These are phyloP conservation scores for Cladophialophora psammophila DNA, from an alignment of 2,329 filamentous ascomycete species.

Conservation along the genomic window DNA sequence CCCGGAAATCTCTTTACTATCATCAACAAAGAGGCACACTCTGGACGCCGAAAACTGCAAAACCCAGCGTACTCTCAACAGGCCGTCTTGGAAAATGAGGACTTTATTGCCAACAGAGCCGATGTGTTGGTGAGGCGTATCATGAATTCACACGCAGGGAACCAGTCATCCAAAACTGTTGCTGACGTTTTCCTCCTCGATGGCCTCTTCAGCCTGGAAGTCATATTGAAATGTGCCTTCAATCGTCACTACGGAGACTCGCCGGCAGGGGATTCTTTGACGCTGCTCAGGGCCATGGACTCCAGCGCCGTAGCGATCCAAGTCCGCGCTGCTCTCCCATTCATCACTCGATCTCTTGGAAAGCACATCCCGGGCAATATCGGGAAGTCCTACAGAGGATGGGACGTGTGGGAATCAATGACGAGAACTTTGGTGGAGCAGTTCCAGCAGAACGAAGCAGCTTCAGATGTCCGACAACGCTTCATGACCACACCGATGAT, in stretches of 20 bases:
- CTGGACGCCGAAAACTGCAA: constrained; percentile 27
- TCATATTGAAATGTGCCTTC: constrained; percentile 27
- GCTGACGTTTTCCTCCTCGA: constrained; percentile 17
- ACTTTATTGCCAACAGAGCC: constrained; percentile 22
- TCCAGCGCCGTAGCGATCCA: constrained; percentile 13
- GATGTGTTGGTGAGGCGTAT: constrained; percentile 23
- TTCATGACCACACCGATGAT: constrained; percentile 24
- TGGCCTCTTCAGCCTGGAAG: constrained; percentile 32
- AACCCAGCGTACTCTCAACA: constrained; percentile 25
- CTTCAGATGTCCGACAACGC: neutral
- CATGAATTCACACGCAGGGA: neutral
- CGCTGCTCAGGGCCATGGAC: constrained; percentile 11
- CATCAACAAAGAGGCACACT: constrained; percentile 16
- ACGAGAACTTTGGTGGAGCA: constrained; percentile 1
- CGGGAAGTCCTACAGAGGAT: constrained; percentile 9
- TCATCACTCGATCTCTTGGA: neutral
- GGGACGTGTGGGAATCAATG: constrained; percentile 17
- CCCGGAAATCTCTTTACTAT: constrained; percentile 25
- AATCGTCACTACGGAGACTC: constrained; percentile 16
- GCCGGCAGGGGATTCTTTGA: neutral
- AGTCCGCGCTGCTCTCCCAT: constrained; percentile 1
- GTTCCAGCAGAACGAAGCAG: constrained; percentile 4
- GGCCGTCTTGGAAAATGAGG: constrained; percentile 24
- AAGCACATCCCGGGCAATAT: constrained; percentile 14
- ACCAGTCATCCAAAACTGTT: neutral